phyloP scores from a whole-genome alignment of 306 rosid species.

The Trifolium fragiferum region DNA sequence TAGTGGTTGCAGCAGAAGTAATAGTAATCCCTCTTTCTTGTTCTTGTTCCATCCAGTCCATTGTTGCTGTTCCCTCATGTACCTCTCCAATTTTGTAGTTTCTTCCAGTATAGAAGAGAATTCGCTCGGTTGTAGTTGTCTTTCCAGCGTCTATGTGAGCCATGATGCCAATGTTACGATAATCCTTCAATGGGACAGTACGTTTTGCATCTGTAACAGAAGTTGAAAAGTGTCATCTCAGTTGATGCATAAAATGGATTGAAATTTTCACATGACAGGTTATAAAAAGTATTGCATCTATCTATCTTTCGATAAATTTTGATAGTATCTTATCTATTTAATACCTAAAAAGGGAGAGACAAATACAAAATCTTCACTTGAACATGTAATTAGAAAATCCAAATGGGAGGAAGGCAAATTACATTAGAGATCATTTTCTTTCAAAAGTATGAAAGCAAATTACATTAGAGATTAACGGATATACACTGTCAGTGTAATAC shows the following conservation, averaged over 20 bases:
- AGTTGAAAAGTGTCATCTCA: constrained; percentile 34
- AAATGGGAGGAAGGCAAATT: neutral
- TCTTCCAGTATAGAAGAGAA: constrained; percentile 90
- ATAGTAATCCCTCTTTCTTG: constrained; percentile 99
- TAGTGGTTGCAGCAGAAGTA: constrained; percentile 98
- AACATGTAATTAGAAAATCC: neutral
- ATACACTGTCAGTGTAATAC: too few relatives aligned
- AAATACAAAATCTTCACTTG: neutral
- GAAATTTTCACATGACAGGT: neutral
- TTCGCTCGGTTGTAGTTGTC: constrained; percentile 89
- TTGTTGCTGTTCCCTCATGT: constrained; percentile 94
- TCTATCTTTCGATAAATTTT: neutral
- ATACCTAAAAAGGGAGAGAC: neutral
- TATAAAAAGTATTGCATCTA: neutral
- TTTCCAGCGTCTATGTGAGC: constrained; percentile 98
- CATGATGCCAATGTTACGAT: constrained; percentile 96
- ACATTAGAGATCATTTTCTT: constrained; percentile 20
- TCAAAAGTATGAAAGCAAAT: constrained; percentile 5
- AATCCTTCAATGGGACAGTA: constrained; percentile 68
- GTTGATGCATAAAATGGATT: neutral
- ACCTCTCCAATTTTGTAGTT: constrained; percentile 98
- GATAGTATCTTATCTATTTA: neutral
- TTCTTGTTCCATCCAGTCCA: constrained; percentile 99
- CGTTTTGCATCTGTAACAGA: constrained; percentile 62
- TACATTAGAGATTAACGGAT: too few relatives aligned